A percentile compares a stretch with the other conserved stretches of the same genome.
phyloP scores from a whole-genome alignment of 768 basidiomycete genomes.

The Brasilioporus rufonigricans region DNA sequence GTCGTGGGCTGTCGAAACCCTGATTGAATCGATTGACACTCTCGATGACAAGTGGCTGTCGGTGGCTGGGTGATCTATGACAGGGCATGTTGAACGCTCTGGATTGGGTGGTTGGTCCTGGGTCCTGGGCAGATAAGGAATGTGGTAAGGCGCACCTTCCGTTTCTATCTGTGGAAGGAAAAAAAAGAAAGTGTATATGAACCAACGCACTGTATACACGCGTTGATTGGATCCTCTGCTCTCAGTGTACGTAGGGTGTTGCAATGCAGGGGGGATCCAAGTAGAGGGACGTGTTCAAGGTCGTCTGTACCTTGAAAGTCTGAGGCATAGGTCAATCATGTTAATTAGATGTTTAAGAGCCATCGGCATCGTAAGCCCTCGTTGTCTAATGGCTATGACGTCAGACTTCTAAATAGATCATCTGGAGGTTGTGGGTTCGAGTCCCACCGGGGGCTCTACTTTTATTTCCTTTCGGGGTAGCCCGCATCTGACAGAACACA shows the following conservation, averaged over 20 bases:
- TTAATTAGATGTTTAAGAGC: not conserved
- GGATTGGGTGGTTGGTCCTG: not conserved
- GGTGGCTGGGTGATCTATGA: not conserved
- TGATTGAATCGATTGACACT: not conserved
- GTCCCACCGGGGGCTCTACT: constrained; percentile 70
- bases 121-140: constrained; percentile 9
- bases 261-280: not conserved
- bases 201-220: not conserved
- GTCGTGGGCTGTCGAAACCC: not conserved
- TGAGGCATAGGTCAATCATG: too few species aligned
- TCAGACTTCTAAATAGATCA: constrained; percentile 83
- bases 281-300: too few species aligned
- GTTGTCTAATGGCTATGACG: constrained; percentile 92
- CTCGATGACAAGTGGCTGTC: not conserved
- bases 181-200: not conserved
- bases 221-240: not conserved
- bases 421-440: constrained; percentile 90
- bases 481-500: too few species aligned
- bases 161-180: not conserved
- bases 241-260: not conserved
- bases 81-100: not conserved
- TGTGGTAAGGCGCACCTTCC: not conserved
- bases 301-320: too few species aligned
- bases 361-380: constrained; percentile 44
- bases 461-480: constrained; percentile 18